Conservation (phyloP, 2,329 filamentous ascomycete species). For the Diplodia intermedia region DNA sequence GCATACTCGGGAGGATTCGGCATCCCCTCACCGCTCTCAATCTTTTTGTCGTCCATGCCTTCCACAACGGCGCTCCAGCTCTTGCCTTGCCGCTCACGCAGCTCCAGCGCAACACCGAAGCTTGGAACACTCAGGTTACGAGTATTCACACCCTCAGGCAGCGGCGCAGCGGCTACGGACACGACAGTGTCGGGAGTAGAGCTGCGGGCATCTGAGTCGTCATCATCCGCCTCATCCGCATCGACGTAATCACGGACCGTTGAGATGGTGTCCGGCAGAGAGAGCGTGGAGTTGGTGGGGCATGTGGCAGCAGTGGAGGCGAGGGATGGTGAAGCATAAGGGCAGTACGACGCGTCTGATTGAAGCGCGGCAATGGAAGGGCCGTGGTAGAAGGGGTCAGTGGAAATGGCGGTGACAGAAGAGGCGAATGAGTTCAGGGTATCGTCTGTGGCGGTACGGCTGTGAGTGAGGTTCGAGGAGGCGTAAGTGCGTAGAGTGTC, state of each 20-base stretch:
- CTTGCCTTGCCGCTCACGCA: conserved; percentile 19
- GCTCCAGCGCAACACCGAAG: conserved; percentile 13
- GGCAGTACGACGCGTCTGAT: background rate
- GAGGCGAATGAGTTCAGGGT: conserved; percentile 13
- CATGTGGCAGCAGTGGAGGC: conserved; percentile 12
- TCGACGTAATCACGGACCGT: background rate
- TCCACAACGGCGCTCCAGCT: conserved; percentile 19
- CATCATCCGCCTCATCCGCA: conserved; percentile 1
- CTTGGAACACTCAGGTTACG: conserved; percentile 11
- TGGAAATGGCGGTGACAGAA: background rate
- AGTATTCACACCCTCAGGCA: background rate
- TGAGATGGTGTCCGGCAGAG: conserved; percentile 13
- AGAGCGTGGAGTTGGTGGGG: conserved; percentile 17
- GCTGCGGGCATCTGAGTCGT: conserved; percentile 15
- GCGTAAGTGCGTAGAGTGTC: background rate
- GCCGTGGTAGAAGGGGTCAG: conserved; percentile 9
- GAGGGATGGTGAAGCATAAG: conserved; percentile 2
- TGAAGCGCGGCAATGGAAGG: background rate
- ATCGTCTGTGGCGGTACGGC: conserved; percentile 16
- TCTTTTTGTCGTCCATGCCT: conserved; percentile 9
- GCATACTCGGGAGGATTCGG: background rate
- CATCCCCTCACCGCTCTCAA: conserved; percentile 2
- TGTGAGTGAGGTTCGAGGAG: conserved; percentile 16
- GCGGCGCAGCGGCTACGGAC: background rate
- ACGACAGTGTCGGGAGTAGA: conserved; percentile 11